phyloP scores from a whole-genome alignment of 23 red algal species.

The Gracilaria caudata region DNA sequence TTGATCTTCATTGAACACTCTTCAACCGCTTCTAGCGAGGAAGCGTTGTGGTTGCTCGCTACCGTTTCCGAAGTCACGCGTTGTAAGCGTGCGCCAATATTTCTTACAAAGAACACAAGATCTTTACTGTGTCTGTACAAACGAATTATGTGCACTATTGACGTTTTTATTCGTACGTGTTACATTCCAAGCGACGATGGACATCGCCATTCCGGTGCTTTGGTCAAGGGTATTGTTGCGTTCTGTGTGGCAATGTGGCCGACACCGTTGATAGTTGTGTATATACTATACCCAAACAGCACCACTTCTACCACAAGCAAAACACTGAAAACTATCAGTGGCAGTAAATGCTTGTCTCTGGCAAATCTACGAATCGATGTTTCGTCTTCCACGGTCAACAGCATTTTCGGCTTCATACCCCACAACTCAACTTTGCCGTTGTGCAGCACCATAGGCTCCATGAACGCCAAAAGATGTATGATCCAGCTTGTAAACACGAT shows the following conservation, averaged over 20 bases:
- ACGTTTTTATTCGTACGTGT: background rate
- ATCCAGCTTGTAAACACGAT: constrained; percentile 53
- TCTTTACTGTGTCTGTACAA: background rate
- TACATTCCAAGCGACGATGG: constrained; percentile 10
- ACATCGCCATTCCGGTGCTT: constrained; percentile 1
- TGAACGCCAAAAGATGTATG: constrained; percentile 58
- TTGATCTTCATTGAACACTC: too few species aligned
- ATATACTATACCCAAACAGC: constrained; percentile 54
- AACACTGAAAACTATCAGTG: constrained; percentile 44
- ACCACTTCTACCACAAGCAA: constrained; percentile 40
- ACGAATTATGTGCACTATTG: constrained; percentile 3
- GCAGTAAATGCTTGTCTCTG: constrained; percentile 70
- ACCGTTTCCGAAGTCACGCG: too few species aligned
- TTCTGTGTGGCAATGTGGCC: constrained; percentile 6
- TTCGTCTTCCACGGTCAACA: constrained; percentile 39
- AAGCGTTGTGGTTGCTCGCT: too few species aligned
- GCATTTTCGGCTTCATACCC: constrained; percentile 6
- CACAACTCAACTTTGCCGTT: constrained; percentile 69
- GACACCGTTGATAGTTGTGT: constrained; percentile 38
- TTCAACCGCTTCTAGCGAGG: too few species aligned
- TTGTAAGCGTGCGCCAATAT: too few species aligned
- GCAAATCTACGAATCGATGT: constrained; percentile 45
- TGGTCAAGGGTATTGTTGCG: background rate
- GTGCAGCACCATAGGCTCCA: constrained; percentile 67
- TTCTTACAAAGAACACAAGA: too few species aligned